Evolutionary conservation across 2,329 filamentous ascomycete species (phyloP), one percentile per base, ranked within the genome.

Genomic region (Cadophora luteo-olivacea): DNA sequence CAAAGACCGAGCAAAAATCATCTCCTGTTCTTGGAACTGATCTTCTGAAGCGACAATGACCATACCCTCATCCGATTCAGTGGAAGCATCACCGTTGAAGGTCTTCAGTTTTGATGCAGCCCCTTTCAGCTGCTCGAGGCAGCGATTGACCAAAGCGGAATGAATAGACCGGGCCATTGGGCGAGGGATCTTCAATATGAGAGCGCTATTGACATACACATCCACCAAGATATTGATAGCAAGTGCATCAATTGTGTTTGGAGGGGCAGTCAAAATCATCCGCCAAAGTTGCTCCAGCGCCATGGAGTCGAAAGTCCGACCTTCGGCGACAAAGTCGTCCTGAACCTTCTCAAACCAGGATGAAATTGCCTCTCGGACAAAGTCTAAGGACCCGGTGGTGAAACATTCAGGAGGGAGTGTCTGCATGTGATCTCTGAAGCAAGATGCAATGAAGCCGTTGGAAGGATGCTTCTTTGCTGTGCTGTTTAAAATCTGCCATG

Each of bases 281-380:
- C 89, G 87, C 94, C 94, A 97, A n/a, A 97, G 82, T 67, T 94
- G 86, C 73, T 96, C 91, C 54, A 86, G 83, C 32, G 81, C 87
- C 72, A 79, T 86, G 69, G 82, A 85, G 72, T 85, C 81, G 33
- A 87, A 77, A 12, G 83, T 80, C n/a, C 83, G 80, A 8, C 84
- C 81, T 57, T 87, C 84, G 66, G 87, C 84, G 25, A 88, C 79
- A 24, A 84, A 76, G 61, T 85, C 81, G 25, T 82, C 82, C 29
- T 77, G 61, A 25, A 68, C 80, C 49, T 87, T 84, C 57, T 86
- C 82, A 5, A 87, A 79, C 49, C 84, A 80, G 5, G 82, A 81
- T 36, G 84, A 68, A 16, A 89, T 79, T 12, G 81, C 81, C 45
- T 84, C 83, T 51, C 85, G 82, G 24, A 92, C 83, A 73, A 92